phyloP scores from a whole-genome alignment of 2,329 filamentous ascomycete genomes.

The Furcasterigmium furcatum region DNA sequence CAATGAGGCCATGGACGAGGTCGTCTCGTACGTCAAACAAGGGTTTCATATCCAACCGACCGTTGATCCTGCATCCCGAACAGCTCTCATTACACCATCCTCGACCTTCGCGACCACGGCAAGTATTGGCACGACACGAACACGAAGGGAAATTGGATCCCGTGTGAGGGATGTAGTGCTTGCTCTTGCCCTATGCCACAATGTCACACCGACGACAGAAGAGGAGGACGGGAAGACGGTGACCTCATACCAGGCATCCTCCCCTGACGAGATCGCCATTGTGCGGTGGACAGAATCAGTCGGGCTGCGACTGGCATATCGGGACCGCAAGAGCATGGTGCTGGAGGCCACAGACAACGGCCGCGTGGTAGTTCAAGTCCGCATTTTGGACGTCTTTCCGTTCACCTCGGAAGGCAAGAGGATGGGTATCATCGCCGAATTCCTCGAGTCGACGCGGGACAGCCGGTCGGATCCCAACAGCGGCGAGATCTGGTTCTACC shows the following conservation, averaged over 20 bases:
- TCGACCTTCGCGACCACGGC: slow-evolving; percentile 62
- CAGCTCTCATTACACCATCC: slow-evolving; percentile 69
- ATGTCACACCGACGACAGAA: slow-evolving; percentile 89
- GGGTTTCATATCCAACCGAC: slow-evolving; percentile 63
- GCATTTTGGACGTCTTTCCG: slow-evolving; percentile 91
- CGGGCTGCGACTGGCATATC: slow-evolving; percentile 77
- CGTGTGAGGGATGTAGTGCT: slow-evolving; percentile 91
- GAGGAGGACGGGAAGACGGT: slow-evolving; percentile 73
- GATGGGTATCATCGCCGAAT: slow-evolving; percentile 96
- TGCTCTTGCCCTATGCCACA: slow-evolving; percentile 90
- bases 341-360: slow-evolving; percentile 75
- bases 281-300: slow-evolving; percentile 94
- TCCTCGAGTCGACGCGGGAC: slow-evolving; percentile 57
- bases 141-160: slow-evolving; percentile 87
- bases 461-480: slow-evolving; percentile 45
- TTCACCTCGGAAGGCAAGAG: slow-evolving; percentile 98
- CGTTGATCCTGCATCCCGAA: slow-evolving; percentile 38
- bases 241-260: slow-evolving; percentile 93
- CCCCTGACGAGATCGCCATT: slow-evolving; percentile 96
- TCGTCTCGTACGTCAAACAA: slow-evolving; percentile 79
- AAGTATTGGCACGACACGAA: slow-evolving; percentile 68
- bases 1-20: slow-evolving; percentile 98
- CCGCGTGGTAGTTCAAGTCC: slow-evolving; percentile 74
- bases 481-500: slow-evolving; percentile 95
- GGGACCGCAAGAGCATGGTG: slow-evolving; percentile 82